Evolutionary conservation across 169 alveolate genomes (phyloP).

Genomic region (Haemoproteus tartakovskyi): DNA sequence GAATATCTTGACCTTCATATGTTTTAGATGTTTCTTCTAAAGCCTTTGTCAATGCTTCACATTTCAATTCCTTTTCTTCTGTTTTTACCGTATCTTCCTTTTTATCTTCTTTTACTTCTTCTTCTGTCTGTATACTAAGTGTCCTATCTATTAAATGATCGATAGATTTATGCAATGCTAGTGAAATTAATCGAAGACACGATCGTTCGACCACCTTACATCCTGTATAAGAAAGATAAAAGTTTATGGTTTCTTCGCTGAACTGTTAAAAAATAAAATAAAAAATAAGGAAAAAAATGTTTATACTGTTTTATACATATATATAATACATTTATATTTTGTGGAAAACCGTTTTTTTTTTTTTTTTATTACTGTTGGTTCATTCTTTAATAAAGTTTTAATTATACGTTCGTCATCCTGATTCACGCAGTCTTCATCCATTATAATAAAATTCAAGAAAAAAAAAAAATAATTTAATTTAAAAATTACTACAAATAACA

Average conservation of each 20-base stretch:
- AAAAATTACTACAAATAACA: no score
- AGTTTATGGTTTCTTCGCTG: conserved; percentile 56
- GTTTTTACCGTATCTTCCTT: background rate
- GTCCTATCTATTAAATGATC: conserved; percentile 21
- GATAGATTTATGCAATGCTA: conserved; percentile 41
- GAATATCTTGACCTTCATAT: conserved; percentile 24
- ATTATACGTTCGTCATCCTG: conserved; percentile 49
- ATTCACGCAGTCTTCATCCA: conserved; percentile 58
- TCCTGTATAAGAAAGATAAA: conserved; percentile 40
- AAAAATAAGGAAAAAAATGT: background rate
- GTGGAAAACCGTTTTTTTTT: background rate
- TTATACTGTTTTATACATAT: background rate
- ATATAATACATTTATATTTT: background rate
- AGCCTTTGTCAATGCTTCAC: conserved; percentile 9
- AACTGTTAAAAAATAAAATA: conserved; percentile 21
- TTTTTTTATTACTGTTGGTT: conserved; percentile 22
- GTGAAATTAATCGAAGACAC: conserved; percentile 47
- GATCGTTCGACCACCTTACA: conserved; percentile 50
- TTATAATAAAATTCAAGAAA: background rate
- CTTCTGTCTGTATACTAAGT: background rate
- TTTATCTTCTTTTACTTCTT: background rate
- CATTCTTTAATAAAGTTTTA: conserved; percentile 31
- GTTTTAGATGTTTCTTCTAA: conserved; percentile 17
- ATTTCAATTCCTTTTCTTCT: conserved; percentile 36
- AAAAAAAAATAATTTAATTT: no score